These are phyloP conservation scores for Salix brachista DNA, from an alignment of 345 rosid genomes.

Conservation along the genomic window DNA sequence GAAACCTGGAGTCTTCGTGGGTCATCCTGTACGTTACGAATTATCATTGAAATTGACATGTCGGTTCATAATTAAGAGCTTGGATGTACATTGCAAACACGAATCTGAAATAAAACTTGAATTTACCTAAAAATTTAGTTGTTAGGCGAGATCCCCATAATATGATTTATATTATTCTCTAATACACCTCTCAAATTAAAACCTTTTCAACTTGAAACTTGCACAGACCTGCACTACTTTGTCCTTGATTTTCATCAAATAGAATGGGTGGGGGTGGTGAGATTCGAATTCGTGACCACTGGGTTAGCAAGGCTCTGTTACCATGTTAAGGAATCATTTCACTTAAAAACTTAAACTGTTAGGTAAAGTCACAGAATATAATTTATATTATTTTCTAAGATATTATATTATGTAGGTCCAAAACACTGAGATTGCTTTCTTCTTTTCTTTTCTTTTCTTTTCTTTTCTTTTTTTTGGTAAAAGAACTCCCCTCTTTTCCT, in stretches of 20 bases:
- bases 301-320: no score
- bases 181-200: fast-evolving
- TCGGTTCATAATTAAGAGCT: not conserved
- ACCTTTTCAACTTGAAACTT: fast-evolving
- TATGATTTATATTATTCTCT: no score
- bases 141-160: no score
- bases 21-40: not conserved
- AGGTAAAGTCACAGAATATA: fast-evolving
- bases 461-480: no score
- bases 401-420: no score
- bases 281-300: no score
- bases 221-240: fast-evolving
- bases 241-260: no score
- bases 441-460: no score
- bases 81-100: not conserved
- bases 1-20: not conserved
- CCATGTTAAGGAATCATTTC: fast-evolving
- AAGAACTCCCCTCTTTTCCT: not conserved
- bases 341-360: no score
- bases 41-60: not conserved
- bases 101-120: not conserved
- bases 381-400: no score
- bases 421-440: no score
- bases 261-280: fast-evolving
- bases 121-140: no score